These are phyloP conservation scores for Botrytis medusae DNA, from an alignment of 2,329 filamentous ascomycete species.

Conservation along the genomic window DNA sequence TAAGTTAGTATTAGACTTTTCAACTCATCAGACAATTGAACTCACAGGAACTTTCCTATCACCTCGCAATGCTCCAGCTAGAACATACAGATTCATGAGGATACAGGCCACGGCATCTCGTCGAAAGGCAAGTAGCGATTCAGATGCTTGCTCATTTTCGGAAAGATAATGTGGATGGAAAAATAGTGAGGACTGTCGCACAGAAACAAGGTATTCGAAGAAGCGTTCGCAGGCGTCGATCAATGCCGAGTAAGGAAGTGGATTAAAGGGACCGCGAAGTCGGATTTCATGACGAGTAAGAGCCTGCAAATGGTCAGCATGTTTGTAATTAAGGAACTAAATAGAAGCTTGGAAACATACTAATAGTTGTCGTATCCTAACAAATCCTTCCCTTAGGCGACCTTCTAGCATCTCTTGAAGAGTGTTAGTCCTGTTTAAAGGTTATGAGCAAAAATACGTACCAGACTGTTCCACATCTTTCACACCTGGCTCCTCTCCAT, in stretches of 20 bases:
- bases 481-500: slow-evolving; percentile 51
- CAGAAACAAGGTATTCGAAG: slow-evolving; percentile 58
- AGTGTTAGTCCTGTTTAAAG: slow-evolving; percentile 21
- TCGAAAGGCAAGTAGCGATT: slow-evolving; percentile 50
- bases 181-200: slow-evolving; percentile 58
- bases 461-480: slow-evolving; percentile 52
- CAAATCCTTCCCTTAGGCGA: slow-evolving; percentile 59
- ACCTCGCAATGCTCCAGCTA: slow-evolving; percentile 55
- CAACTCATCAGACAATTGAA: background rate
- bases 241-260: slow-evolving; percentile 55
- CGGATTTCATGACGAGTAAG: slow-evolving; percentile 60
- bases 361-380: slow-evolving; percentile 56
- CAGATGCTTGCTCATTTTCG: slow-evolving; percentile 50
- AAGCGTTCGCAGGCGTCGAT: slow-evolving; percentile 57
- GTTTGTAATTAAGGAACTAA: background rate
- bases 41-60: slow-evolving; percentile 48
- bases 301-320: slow-evolving; percentile 38
- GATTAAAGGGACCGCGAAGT: slow-evolving; percentile 56
- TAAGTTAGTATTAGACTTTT: background rate
- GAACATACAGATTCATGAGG: slow-evolving; percentile 57
- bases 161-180: slow-evolving; percentile 55
- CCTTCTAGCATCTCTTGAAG: slow-evolving; percentile 55
- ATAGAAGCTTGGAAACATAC: slow-evolving; percentile 22
- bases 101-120: slow-evolving; percentile 59
- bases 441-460: slow-evolving; percentile 8